phyloP scores from a whole-genome alignment of 176 grass and related monocot genomes.

The Zea luxurians region DNA sequence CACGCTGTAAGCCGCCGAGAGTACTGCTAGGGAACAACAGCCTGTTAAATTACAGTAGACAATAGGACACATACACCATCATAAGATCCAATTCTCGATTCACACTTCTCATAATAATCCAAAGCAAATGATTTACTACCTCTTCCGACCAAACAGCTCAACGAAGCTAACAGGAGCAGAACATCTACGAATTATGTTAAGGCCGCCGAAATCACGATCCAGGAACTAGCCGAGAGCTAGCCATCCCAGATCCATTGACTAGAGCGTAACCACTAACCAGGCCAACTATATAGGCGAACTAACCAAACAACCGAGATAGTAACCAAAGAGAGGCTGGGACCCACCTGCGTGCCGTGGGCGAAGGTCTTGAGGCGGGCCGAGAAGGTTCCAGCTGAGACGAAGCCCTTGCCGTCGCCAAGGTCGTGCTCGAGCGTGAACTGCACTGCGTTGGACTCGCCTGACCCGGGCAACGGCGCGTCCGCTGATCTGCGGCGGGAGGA shows the following conservation, averaged over 20 bases:
- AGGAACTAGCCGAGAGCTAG: neutral
- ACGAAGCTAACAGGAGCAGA: neutral
- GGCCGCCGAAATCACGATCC: neutral
- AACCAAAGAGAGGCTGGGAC: neutral
- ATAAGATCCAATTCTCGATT: slow-evolving; percentile 32
- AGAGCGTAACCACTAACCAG: neutral
- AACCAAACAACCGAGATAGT: neutral
- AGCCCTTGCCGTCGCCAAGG: slow-evolving; percentile 54
- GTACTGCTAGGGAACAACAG: neutral
- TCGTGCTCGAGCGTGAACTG: slow-evolving; percentile 87
- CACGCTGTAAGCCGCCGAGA: neutral
- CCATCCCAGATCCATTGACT: neutral
- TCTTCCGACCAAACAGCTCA: neutral
- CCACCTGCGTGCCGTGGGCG: slow-evolving; percentile 75
- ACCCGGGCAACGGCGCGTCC: slow-evolving; percentile 31
- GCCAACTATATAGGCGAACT: neutral
- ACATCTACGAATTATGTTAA: neutral
- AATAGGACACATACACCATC: neutral
- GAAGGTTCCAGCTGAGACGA: slow-evolving; percentile 69
- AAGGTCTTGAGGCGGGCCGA: slow-evolving; percentile 90
- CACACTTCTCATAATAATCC: neutral
- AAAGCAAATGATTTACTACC: neutral
- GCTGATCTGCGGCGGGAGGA: slow-evolving; percentile 48
- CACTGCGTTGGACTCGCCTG: slow-evolving; percentile 62
- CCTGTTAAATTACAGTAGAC: neutral